Base-by-base conservation (phyloP, 768 basidiomycete species). In the Serendipita sp. region DNA sequence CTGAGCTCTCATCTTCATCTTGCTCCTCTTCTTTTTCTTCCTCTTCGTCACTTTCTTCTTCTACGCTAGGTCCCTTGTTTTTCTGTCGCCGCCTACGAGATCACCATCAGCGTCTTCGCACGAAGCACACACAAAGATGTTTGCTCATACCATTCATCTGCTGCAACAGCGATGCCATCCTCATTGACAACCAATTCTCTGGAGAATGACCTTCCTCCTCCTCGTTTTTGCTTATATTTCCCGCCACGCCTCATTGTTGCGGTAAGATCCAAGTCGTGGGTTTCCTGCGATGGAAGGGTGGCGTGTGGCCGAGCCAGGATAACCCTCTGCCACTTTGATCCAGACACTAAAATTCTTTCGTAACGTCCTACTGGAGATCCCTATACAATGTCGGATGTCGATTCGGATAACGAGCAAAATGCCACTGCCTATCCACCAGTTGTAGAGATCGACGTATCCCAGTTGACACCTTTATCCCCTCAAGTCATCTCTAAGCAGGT, bases 401-500 rank as follows among this genome's bases (percentile, higher is more conserved):
- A 60, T 28, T 60, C 56, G 7, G 56, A 60, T 32, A 24, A 60
- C 34, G 56, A 60, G 32, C 56, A 37, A 24, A 58, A 15, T 10
- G 48, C 68, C 41, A 71, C 72, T 46, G 8, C 4, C 34, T 35
- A 60, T n/a, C 56, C 18, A 16, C 24, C 18, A 60, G 16, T 60
- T 37, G 76, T 94, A 69, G 83, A 95, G 37, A 75, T 96, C 71
- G 93, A 95, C 78, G 76, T 81, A 15, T 80, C 88, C 45, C 89
- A 83, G 71, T 78, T 96, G 71, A 91, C 90, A 16, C 89, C 93
- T 65, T 79, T 96, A 56, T 90, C 89, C 15, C 91, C 90, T 37
- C 84, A 92, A 72, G 89, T 92, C 69, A 92, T 92, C 72, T 88
- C 89, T 68, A 92, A 91, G 80, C 89, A 92, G 78, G 90, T 89